Base-by-base conservation (phyloP, 2,329 filamentous ascomycete species). In the Diaporthe sp. region DNA sequence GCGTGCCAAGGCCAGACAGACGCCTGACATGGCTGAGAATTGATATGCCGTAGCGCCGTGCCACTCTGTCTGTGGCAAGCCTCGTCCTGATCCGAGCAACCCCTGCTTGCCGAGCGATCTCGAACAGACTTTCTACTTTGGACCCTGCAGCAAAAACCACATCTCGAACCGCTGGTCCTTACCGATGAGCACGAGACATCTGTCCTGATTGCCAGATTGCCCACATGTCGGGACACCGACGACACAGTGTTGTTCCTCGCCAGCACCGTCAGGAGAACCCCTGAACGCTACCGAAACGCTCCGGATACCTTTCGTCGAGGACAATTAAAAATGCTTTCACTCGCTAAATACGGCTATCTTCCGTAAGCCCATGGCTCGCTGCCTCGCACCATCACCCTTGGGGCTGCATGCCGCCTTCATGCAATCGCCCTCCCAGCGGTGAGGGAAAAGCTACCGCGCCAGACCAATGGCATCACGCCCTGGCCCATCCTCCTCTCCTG, bases 391-490 rank as follows among this genome's bases (percentile, higher is more conserved):
- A n/a, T 47, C 61, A 66, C 61, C 61, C 61, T 66, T n/a, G 61
- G 44, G 19, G 61, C 44, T 66, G 61, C 61, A 66, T 65, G 61
- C 19, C 61, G 42, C 44, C 27, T 65, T 35, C 27, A 65, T 66
- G 61, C 61, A 50, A 44, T 66, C 42, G 27, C 61, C 42, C 61
- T 65, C 61, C 61, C 61, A 66, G 61, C 61, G 61, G 61, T 66
- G 61, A 66, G 61, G 44, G 27, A 63, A 66, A 50, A 35, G 19
- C 44, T 25, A n/a, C 44, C 19, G 12, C 19, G 9, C 12, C 42
- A 66, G 61, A 27, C 61, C 61, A 66, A 66, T 66, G 25, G 61
- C 42, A 66, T 10, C 30, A 17, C 61, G 30, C 61, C 27, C 61
- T 12, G 19, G 22, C 22, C 27, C 61, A 66, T 66, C 61, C 61